Evolutionary conservation across 768 basidiomycete species (phyloP).

Genomic region (Mrakia blollopis): DNA sequence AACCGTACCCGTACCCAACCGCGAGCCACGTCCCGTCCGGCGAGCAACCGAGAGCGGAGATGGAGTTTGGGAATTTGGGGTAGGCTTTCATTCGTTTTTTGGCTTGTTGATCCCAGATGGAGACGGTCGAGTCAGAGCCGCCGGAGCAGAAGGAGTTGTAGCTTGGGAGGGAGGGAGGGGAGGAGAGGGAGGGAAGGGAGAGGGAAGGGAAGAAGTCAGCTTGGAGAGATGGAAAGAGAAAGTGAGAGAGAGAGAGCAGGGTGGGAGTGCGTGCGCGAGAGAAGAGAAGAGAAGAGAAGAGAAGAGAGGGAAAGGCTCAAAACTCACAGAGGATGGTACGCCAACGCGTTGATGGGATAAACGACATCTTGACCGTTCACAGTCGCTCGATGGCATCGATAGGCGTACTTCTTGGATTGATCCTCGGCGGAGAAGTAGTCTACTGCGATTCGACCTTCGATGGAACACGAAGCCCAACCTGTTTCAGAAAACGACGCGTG

Average conservation of each 20-base stretch:
- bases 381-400: slow-evolving; percentile 91
- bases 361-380: slow-evolving; percentile 90
- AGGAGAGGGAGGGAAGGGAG: background rate
- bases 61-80: slow-evolving; percentile 63
- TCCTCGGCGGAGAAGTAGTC: slow-evolving; percentile 81
- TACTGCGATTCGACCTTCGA: slow-evolving; percentile 93
- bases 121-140: slow-evolving; percentile 88
- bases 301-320: background rate
- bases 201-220: slow-evolving; percentile 43
- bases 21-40: slow-evolving; percentile 76
- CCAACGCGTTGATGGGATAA: slow-evolving; percentile 91
- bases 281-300: no score
- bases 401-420: slow-evolving; percentile 89
- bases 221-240: slow-evolving; percentile 45
- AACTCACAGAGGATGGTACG: slow-evolving; percentile 80
- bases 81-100: slow-evolving; percentile 93
- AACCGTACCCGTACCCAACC: slow-evolving; percentile 79
- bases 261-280: background rate
- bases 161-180: slow-evolving; percentile 44
- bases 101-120: slow-evolving; percentile 94
- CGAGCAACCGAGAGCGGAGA: slow-evolving; percentile 77
- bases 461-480: slow-evolving; percentile 90
- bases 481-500: background rate
- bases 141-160: slow-evolving; percentile 93
- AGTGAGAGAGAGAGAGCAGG: background rate